A percentile compares a stretch with the other conserved stretches of the same genome.
Conservation (phyloP, 371 early-diverging fungal genomes). For the Choanephora cucurbitarum region DNA sequence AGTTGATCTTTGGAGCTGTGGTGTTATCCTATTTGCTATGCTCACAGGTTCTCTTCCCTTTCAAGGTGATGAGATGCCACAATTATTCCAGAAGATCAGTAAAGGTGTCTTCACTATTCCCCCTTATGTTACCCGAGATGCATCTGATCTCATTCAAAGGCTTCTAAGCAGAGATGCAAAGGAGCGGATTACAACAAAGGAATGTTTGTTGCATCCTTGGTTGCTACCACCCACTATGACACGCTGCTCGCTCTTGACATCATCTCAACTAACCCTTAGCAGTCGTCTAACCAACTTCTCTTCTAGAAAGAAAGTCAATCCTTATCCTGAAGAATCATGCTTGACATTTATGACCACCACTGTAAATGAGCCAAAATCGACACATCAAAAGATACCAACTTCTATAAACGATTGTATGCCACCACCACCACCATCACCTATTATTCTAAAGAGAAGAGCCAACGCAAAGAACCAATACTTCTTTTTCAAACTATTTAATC, state of each 20-base stretch:
- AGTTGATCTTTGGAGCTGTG: conserved; percentile 80
- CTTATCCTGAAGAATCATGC: conserved; percentile 3
- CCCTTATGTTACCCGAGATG: conserved; percentile 38
- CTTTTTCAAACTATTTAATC: conserved; percentile 19
- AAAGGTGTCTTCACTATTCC: conserved; percentile 59
- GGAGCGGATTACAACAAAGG: conserved; percentile 73
- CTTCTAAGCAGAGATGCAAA: conserved; percentile 61
- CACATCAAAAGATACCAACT: not conserved
- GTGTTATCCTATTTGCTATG: conserved; percentile 77
- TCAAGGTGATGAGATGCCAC: conserved; percentile 77
- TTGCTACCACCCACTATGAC: conserved; percentile 30
- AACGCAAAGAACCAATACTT: not conserved
- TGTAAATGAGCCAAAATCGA: conserved; percentile 1
- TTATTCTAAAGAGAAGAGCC: not conserved
- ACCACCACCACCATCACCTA: not conserved
- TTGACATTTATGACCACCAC: conserved; percentile 6
- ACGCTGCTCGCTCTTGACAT: conserved; percentile 6
- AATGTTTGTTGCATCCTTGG: conserved; percentile 81
- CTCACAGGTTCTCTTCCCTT: conserved; percentile 79
- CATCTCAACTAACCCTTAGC: conserved; percentile 19
- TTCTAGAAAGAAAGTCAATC: conserved; percentile 12
- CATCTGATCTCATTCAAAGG: conserved; percentile 53
- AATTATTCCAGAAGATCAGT: conserved; percentile 69
- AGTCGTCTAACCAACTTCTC: conserved; percentile 16
- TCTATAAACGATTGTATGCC: not conserved